Base-by-base conservation (phyloP, 2,329 filamentous ascomycete species). In the Sporothrix euskadiensis region DNA sequence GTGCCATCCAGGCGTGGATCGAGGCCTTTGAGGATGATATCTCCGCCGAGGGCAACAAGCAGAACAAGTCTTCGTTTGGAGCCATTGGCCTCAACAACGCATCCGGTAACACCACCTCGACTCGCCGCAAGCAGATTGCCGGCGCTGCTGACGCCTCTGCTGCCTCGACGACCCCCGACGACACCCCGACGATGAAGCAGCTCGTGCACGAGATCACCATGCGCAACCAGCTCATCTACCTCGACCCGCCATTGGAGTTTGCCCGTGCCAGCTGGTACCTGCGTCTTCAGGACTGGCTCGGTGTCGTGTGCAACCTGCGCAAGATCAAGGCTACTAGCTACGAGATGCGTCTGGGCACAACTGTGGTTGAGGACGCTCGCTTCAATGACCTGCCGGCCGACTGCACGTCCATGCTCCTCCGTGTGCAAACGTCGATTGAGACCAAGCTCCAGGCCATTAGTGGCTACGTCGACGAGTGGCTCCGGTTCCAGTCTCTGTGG, bases 401-500 rank as follows among this genome's bases (percentile, higher is more conserved):
- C 79, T 98, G 95, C 81, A 93, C 94, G 26, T 88, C 91, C 65
- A 89, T 92, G 73, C 87, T 99, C 26, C 88, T 90, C 63, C 88
- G 91, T 74, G 94, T 97, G 0, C 98, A 98, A 80, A 87, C 87
- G 47, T 90, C 91, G 0, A 88, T 99, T 10, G 94, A 98, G 81
- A 89, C 89, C 76, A 97, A 96, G 82, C 84, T 99, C 4, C 86
- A 87, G 19, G 90, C 92, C 59, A 93, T 98, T 44, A 89, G 92
- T 52, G 86, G 87, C 4, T 99, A 99, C 78, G 94, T 99, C 10
- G 94, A 98, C 80, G 97, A 98, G 82, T 99, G 96, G 96, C 86
- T 99, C 63, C 96, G 98, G 78, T 99, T 98, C 83, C 96, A 99
- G 82, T 98, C 95, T 7, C 87, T 99, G 0, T 99, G 96, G 96